phyloP scores from a whole-genome alignment of 345 rosid species.

The Iberis pinnata region DNA sequence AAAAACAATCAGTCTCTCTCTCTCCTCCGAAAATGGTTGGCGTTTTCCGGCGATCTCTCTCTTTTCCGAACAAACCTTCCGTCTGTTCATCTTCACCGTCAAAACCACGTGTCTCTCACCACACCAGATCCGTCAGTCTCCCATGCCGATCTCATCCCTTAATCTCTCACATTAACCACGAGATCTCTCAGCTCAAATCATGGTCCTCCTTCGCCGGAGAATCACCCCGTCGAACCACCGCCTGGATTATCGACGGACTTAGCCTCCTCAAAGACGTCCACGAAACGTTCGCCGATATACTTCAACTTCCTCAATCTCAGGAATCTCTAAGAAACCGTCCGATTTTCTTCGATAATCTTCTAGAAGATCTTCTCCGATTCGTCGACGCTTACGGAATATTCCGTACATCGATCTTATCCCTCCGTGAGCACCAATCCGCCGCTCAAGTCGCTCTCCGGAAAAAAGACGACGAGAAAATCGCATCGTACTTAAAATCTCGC shows the following conservation, averaged over 20 bases:
- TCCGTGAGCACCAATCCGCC: slow-evolving; percentile 31
- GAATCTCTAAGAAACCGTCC: slow-evolving; percentile 32
- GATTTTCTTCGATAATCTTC: slow-evolving; percentile 29
- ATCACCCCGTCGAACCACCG: slow-evolving; percentile 17
- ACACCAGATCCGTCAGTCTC: slow-evolving; percentile 34
- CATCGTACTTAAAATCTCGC: slow-evolving; percentile 23
- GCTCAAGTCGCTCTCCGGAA: slow-evolving; percentile 31
- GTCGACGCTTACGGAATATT: slow-evolving; percentile 37
- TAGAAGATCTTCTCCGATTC: slow-evolving; percentile 31
- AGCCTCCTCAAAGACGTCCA: slow-evolving; percentile 31
- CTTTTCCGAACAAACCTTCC: slow-evolving; percentile 30
- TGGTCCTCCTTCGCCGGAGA: slow-evolving; percentile 29
- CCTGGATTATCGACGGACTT: slow-evolving; percentile 31
- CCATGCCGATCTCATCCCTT: slow-evolving; percentile 29
- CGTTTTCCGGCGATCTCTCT: slow-evolving; percentile 38
- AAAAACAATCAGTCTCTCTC: neutral
- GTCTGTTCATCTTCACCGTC: slow-evolving; percentile 20
- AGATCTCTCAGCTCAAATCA: slow-evolving; percentile 34
- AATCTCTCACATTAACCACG: slow-evolving; percentile 34
- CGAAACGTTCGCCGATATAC: slow-evolving; percentile 29
- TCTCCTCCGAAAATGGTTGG: slow-evolving; percentile 20
- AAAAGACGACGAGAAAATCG: slow-evolving; percentile 27
- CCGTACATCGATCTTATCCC: slow-evolving; percentile 26
- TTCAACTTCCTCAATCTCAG: slow-evolving; percentile 31
- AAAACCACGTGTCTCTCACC: slow-evolving; percentile 34